These are phyloP conservation scores for Plasmodium knowlesi DNA, from an alignment of 169 alveolate species.

Conservation along the genomic window DNA sequence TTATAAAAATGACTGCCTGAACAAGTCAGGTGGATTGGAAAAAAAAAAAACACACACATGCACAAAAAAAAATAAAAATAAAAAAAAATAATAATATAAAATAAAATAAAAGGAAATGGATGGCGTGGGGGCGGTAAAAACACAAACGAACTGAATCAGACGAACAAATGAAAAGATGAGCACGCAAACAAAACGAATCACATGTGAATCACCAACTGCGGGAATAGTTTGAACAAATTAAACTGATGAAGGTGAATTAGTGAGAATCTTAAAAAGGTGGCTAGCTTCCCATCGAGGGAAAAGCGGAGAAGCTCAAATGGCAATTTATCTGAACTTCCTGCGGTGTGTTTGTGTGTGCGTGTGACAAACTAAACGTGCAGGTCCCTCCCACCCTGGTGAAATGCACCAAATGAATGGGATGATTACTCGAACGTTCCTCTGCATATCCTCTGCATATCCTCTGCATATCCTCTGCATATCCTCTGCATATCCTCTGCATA, in stretches of 20 bases:
- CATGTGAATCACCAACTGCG: neutral
- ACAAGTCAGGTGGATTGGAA: neutral
- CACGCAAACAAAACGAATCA: neutral
- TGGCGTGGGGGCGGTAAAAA: neutral
- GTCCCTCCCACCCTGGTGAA: too few species aligned
- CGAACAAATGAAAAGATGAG: too few species aligned
- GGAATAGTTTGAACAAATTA: neutral
- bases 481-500: too few species aligned
- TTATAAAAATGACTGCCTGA: neutral
- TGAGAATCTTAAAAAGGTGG: neutral
- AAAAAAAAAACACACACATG: neutral
- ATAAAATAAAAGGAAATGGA: too few species aligned
- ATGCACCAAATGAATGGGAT: too few species aligned
- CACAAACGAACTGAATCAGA: neutral
- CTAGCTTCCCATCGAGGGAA: neutral
- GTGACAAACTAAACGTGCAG: too few species aligned
- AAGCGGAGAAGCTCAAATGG: neutral
- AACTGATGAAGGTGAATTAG: neutral
- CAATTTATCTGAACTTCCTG: neutral
- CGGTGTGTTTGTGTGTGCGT: too few species aligned
- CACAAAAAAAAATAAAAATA: neutral
- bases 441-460: too few species aligned
- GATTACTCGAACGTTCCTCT: too few species aligned
- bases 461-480: too few species aligned
- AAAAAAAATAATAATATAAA: too few species aligned